Conservation (phyloP, 805 yeast genomes). For the Candida morakotiae region DNA sequence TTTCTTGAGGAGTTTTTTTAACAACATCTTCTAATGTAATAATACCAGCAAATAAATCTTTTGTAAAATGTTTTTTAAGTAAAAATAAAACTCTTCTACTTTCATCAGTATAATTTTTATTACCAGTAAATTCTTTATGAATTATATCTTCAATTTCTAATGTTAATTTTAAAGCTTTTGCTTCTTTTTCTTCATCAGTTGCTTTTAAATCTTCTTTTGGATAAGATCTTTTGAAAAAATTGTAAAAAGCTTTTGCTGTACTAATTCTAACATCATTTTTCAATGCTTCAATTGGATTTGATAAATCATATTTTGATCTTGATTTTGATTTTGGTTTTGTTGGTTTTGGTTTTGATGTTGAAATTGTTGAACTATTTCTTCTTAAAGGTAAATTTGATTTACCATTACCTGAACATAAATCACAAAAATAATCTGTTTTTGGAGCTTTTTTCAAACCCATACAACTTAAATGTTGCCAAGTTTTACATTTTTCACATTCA, state of each 20-base stretch:
- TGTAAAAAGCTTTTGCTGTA: conserved; percentile 50
- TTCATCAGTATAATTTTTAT: conserved; percentile 59
- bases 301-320: conserved; percentile 4
- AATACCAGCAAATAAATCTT: conserved; percentile 50
- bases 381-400: background rate
- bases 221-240: conserved; percentile 39
- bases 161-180: conserved; percentile 44
- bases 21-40: conserved; percentile 59
- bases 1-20: conserved; percentile 64
- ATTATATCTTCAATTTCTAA: conserved; percentile 49
- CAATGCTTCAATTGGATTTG: conserved; percentile 10
- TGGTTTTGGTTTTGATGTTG: background rate
- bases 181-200: conserved; percentile 20
- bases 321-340: background rate
- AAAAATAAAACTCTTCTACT: conserved; percentile 64
- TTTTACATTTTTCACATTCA: conserved; percentile 59
- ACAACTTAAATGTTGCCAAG: conserved; percentile 73
- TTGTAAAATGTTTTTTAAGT: conserved; percentile 38
- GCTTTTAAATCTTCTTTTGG: conserved; percentile 24
- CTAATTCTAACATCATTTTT: conserved; percentile 40
- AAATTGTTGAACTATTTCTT: background rate
- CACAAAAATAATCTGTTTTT: conserved; percentile 52
- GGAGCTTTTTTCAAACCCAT: conserved; percentile 44
- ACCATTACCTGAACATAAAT: conserved; percentile 25
- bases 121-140: conserved; percentile 29